Conservation (phyloP, 2,329 filamentous ascomycete genomes). For the Verticillium zaregamsianum region DNA sequence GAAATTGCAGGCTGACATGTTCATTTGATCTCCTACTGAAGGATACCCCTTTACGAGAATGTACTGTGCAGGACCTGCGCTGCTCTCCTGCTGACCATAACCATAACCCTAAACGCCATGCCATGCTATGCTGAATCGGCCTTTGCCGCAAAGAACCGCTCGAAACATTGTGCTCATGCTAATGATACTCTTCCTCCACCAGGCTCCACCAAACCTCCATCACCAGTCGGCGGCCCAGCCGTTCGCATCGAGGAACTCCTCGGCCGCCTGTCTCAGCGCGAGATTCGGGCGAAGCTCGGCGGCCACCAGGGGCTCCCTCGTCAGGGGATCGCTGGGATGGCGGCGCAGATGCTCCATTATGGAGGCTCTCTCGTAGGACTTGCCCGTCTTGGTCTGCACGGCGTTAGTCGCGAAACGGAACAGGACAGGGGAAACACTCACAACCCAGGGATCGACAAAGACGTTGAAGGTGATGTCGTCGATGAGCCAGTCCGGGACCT, state of each 20-base stretch:
- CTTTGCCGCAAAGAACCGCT: no score
- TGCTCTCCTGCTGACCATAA: no score
- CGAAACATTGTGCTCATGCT: no score
- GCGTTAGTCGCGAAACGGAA: not conserved
- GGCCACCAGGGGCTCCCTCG: slow-evolving; percentile 65
- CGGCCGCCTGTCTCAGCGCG: slow-evolving; percentile 74
- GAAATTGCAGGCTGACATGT: no score
- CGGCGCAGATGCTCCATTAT: slow-evolving; percentile 82
- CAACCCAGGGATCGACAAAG: slow-evolving; percentile 66
- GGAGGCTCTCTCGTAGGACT: slow-evolving; percentile 83
- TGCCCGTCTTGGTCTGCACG: slow-evolving; percentile 71
- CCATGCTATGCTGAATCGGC: no score
- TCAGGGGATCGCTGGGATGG: slow-evolving; percentile 74
- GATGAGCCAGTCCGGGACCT: slow-evolving; percentile 71
- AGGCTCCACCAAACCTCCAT: not conserved
- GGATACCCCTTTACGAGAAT: no score
- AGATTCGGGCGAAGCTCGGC: slow-evolving; percentile 78
- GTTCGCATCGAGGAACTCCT: slow-evolving; percentile 80
- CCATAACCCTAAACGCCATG: no score
- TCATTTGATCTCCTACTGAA: no score
- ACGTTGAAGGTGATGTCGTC: slow-evolving; percentile 73
- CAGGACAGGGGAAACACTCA: slow-evolving; percentile 23
- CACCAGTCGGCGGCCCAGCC: slow-evolving; percentile 94
- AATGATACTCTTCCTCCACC: no score
- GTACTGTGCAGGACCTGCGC: no score